These are phyloP conservation scores for Aspergillus carlsbadensis DNA, from an alignment of 495 filamentous ascomycete species.

Conservation along the genomic window DNA sequence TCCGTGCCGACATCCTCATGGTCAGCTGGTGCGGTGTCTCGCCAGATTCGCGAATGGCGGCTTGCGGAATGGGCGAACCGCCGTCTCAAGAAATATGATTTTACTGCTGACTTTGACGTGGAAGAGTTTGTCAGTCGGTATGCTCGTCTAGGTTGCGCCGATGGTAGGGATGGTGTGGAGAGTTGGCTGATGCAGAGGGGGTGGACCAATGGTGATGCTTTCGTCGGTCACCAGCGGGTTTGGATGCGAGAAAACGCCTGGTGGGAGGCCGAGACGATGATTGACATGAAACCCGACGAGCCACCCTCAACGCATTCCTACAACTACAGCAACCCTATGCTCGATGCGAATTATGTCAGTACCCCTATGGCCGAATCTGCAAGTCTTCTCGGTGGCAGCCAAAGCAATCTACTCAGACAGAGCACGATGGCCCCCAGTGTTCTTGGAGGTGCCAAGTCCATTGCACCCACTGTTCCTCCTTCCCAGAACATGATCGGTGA, in stretches of 20 bases:
- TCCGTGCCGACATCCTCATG: constrained; percentile 67
- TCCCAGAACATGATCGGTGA: constrained; percentile 65
- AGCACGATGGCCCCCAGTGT: constrained; percentile 60
- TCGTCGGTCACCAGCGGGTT: constrained; percentile 83
- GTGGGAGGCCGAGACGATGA: constrained; percentile 98
- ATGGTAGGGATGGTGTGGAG: constrained; percentile 90
- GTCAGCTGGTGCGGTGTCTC: constrained; percentile 88
- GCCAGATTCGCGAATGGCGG: constrained; percentile 88
- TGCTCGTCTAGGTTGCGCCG: constrained; percentile 76
- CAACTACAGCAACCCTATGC: constrained; percentile 32
- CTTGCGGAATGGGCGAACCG: constrained; percentile 96
- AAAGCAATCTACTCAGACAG: constrained; percentile 64
- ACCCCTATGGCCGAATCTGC: constrained; percentile 55
- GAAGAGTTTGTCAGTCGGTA: constrained; percentile 89
- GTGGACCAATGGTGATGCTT: constrained; percentile 97
- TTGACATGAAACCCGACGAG: constrained; percentile 78
- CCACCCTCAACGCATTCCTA: constrained; percentile 28
- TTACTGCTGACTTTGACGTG: constrained; percentile 92
- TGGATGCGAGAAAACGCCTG: constrained; percentile 94
- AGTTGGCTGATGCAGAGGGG: constrained; percentile 94
- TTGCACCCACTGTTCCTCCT: constrained; percentile 69
- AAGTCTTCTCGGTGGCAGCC: constrained; percentile 60
- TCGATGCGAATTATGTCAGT: constrained; percentile 31
- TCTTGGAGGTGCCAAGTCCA: constrained; percentile 60
- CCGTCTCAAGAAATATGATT: constrained; percentile 88